These are phyloP conservation scores for Cyathus striatus DNA, from an alignment of 768 basidiomycete genomes.

Conservation along the genomic window DNA sequence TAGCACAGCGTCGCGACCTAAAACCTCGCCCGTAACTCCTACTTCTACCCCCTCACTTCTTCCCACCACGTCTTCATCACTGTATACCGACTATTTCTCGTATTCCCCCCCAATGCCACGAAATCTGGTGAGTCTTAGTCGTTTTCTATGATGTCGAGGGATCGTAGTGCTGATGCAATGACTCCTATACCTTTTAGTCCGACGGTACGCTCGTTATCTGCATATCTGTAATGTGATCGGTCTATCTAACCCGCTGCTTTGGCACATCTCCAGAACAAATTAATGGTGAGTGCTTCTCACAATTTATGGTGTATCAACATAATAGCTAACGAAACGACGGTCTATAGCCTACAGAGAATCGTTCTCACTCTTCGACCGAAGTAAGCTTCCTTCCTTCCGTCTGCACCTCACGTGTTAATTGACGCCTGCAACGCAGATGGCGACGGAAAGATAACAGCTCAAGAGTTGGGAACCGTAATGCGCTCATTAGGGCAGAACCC, in stretches of 20 bases:
- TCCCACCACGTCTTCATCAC: no score
- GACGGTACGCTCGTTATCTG: neutral
- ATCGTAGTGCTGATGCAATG: no score
- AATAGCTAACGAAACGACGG: neutral
- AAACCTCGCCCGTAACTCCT: no score
- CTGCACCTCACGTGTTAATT: neutral
- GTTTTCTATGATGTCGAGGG: no score
- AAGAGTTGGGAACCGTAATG: slow-evolving; percentile 89
- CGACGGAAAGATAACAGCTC: slow-evolving; percentile 87
- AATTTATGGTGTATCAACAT: neutral
- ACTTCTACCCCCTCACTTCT: no score
- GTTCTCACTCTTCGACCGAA: slow-evolving; percentile 84
- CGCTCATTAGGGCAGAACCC: slow-evolving; percentile 87
- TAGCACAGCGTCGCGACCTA: no score
- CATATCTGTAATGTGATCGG: neutral
- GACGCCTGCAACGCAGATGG: slow-evolving; percentile 46
- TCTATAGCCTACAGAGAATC: slow-evolving; percentile 82
- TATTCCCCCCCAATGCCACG: no score
- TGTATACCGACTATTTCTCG: no score
- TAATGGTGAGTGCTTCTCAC: slow-evolving; percentile 45
- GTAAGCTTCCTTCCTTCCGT: slow-evolving; percentile 30
- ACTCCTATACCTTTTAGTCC: neutral
- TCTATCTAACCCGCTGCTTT: neutral
- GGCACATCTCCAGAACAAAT: slow-evolving; percentile 56
- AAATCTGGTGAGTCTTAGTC: no score